Conservation (phyloP, 106 monocot genomes). For the Gastrodia elata region DNA sequence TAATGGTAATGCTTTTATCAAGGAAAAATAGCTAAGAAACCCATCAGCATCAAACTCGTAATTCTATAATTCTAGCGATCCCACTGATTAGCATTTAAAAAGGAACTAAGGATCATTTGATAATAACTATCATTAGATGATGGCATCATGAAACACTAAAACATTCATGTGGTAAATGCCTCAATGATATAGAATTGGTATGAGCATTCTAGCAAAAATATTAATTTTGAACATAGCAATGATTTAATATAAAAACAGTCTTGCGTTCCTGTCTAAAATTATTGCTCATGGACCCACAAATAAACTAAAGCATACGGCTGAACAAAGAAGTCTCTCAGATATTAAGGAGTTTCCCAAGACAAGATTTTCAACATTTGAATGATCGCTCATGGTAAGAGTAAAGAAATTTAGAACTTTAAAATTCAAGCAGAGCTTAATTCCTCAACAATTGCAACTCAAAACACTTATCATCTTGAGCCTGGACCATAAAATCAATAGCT, state of each 20-base stretch:
- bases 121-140: conserved; percentile 1
- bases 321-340: background rate
- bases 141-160: background rate
- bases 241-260: background rate
- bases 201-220: background rate
- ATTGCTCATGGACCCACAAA: background rate
- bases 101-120: too few relatives aligned
- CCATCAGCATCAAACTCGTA: too few relatives aligned
- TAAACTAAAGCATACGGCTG: background rate
- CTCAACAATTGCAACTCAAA: background rate
- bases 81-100: background rate
- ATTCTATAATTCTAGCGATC: too few relatives aligned
- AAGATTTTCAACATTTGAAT: background rate
- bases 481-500: background rate
- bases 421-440: background rate
- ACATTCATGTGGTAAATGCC: background rate
- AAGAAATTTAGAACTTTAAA: background rate
- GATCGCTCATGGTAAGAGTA: background rate
- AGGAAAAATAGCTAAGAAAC: too few relatives aligned
- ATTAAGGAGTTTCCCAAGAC: background rate
- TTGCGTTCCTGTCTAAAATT: background rate
- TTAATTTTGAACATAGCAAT: background rate
- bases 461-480: background rate
- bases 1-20: too few relatives aligned
- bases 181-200: background rate